Conservation (phyloP, 805 yeast species). For the Metschnikowia chrysomelidarum region DNA sequence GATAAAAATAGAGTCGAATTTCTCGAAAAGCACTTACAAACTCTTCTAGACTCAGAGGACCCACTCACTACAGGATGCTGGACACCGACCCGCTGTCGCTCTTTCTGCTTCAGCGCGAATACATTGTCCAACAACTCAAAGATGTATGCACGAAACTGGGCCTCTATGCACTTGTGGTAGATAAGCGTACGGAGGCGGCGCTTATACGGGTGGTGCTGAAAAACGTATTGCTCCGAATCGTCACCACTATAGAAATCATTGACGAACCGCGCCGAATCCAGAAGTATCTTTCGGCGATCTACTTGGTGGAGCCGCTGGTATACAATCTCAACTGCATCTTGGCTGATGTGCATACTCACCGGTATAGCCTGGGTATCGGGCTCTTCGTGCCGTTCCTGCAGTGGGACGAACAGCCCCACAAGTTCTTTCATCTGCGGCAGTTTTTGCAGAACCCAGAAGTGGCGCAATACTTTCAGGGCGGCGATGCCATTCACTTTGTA, state of each 20-base stretch:
- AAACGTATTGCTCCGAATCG: conserved; percentile 50
- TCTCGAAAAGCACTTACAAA: too few species aligned
- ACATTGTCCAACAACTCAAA: conserved; percentile 26
- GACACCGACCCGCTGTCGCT: conserved; percentile 18
- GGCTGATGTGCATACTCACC: conserved; percentile 69
- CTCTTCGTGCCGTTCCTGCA: conserved; percentile 59
- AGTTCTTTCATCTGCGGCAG: conserved; percentile 21
- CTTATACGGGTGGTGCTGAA: conserved; percentile 48
- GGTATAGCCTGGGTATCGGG: conserved; percentile 74
- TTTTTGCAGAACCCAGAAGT: conserved; percentile 33
- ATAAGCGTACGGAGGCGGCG: conserved; percentile 49
- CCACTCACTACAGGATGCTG: conserved; percentile 1
- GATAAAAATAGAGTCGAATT: too few species aligned
- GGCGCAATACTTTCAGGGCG: conserved; percentile 30
- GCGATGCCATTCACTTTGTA: conserved; percentile 27
- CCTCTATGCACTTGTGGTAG: conserved; percentile 49
- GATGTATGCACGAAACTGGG: conserved; percentile 28
- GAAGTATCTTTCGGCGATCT: conserved; percentile 72
- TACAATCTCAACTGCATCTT: conserved; percentile 73
- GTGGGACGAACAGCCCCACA: conserved; percentile 25
- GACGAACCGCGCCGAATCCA: conserved; percentile 62
- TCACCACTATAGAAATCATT: conserved; percentile 62
- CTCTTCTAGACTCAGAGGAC: too few species aligned
- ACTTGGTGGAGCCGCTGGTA: conserved; percentile 66
- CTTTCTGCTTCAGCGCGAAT: conserved; percentile 15